Evolutionary conservation across 345 rosid genomes (phyloP), one percentile per base, ranked within the genome.

Genomic region (Eucalyptus globulus): DNA sequence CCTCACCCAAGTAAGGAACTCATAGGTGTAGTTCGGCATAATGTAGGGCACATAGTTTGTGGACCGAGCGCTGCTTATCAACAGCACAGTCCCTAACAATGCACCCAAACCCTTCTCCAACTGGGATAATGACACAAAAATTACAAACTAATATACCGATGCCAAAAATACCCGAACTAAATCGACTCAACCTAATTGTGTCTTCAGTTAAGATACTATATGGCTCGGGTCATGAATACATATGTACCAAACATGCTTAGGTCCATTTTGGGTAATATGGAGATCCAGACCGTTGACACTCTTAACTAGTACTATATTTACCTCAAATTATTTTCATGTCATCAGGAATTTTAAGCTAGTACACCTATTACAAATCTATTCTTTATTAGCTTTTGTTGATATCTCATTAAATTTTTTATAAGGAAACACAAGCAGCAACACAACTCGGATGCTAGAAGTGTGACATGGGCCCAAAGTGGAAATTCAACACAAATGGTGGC

Each of bases 331-430:
- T 72, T 72, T 72, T 37, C 14, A 37, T 37, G 13, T 37, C 27
- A 37, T 24, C 1, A 19, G 1, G 7, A 34, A 17, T 34, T 72
- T 10, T 9, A 69, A 69, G 21, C 3, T 11, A 5, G 9, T 17
- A 5, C 4, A 69, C 44, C 0, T 3, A 0, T 69, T 2, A 5
- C 13, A 72, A 37, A 37, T 37, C 4, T 21, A 43, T 12, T 1
- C 0, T 37, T 22, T 7, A 11, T 31, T 34, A 9, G 14, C 44
- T 34, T 69, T 0, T 5, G 1, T 34, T 16, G 11, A 34, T 17
- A 69, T 34, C 44, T 22, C 44, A 34, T 5, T 34, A 34, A 69
- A 0, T 37, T 19, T 43, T 22, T 9, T 7, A 62, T 29, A 11
- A 62, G 72, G 9, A 62, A 62, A 62, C 72, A 19, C 81, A 19